Conservation (phyloP, 139 green algal species). For the Gonium pectorale region DNA sequence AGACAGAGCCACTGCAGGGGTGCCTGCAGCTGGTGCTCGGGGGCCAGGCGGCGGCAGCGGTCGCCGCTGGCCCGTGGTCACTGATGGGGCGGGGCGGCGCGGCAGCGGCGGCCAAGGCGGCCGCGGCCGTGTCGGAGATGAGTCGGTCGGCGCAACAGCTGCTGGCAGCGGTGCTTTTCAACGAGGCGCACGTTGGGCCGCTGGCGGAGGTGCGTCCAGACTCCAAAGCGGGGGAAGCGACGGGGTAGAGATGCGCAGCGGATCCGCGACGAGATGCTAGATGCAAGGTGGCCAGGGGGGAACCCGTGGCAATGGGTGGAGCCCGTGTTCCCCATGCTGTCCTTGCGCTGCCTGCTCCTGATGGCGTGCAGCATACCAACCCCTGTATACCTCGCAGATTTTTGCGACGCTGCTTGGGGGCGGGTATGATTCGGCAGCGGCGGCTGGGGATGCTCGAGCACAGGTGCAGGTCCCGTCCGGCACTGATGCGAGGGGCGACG, state of each 20-base stretch:
- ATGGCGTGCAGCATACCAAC: too few species aligned
- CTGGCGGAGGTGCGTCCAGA: slow-evolving; percentile 22
- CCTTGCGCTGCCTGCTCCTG: too few species aligned
- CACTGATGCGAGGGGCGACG: not conserved
- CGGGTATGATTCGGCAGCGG: too few species aligned
- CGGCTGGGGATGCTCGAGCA: not conserved
- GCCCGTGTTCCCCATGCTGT: too few species aligned
- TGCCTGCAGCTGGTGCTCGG: slow-evolving; percentile 10
- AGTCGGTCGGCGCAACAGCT: not conserved
- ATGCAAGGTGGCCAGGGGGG: too few species aligned
- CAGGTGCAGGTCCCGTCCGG: not conserved
- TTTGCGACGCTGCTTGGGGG: too few species aligned
- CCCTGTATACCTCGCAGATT: too few species aligned
- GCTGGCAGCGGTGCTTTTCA: slow-evolving; percentile 25
- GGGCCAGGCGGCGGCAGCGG: not conserved
- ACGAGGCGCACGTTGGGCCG: slow-evolving; percentile 25
- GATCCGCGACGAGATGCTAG: too few species aligned
- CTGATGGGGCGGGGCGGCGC: not conserved
- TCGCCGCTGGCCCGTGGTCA: too few species aligned
- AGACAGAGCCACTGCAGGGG: not conserved
- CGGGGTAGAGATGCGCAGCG: too few species aligned
- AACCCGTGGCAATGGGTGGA: too few species aligned
- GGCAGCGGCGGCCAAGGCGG: not conserved
- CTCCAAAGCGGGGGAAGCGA: too few species aligned
- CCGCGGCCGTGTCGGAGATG: not conserved